A percentile compares a stretch with the other conserved stretches of the same genome.
These are phyloP conservation scores for Amanita polypyramis DNA, from an alignment of 768 basidiomycete species.

Conservation along the genomic window DNA sequence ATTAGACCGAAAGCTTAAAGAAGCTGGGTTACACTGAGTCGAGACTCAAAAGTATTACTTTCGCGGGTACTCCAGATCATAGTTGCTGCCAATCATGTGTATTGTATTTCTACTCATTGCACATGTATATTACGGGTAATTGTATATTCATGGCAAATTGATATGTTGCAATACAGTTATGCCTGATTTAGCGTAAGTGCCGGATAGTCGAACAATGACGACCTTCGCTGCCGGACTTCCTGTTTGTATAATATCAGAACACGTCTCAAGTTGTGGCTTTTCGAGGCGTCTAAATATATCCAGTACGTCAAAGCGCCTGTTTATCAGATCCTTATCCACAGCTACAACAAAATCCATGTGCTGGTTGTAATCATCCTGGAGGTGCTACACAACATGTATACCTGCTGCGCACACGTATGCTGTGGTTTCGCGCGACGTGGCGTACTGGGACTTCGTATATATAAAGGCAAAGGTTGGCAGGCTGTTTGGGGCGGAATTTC, in stretches of 20 bases:
- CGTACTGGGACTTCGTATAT: no score
- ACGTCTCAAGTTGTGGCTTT: no score
- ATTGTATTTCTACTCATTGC: neutral
- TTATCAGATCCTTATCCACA: neutral
- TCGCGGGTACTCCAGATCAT: neutral
- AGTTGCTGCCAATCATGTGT: slow-evolving; percentile 1
- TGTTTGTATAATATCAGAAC: neutral
- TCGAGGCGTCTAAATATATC: no score
- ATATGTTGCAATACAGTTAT: neutral
- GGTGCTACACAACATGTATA: no score
- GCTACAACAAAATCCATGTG: neutral
- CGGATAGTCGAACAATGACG: no score
- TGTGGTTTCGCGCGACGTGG: slow-evolving; percentile 9
- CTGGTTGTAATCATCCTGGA: neutral
- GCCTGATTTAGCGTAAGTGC: neutral
- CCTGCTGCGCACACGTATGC: slow-evolving; percentile 6
- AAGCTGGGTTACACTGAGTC: slow-evolving; percentile 24
- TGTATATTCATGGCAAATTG: neutral
- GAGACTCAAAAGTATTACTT: slow-evolving; percentile 6
- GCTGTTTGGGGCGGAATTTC: slow-evolving; percentile 32
- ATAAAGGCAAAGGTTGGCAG: slow-evolving; percentile 7
- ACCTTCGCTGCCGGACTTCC: no score
- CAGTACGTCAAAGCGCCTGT: neutral
- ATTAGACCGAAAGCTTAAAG: slow-evolving; percentile 38
- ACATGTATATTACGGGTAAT: neutral